Evolutionary conservation across 169 alveolate species (phyloP).

Genomic region (Amoebophrya sp.): DNA sequence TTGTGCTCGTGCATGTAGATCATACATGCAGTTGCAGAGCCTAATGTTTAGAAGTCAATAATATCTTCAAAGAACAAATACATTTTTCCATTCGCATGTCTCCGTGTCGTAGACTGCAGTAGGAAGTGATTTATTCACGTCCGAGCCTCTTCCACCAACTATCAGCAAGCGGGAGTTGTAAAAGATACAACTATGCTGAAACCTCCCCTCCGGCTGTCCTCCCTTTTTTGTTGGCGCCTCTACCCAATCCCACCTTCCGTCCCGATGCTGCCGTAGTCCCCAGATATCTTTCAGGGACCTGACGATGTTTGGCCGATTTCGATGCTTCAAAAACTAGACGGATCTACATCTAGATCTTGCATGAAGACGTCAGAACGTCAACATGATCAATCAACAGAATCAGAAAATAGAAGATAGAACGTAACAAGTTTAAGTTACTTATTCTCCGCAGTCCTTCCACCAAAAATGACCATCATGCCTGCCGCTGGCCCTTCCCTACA

Average conservation of each 20-base stretch:
- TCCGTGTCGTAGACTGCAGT: constrained; percentile 87
- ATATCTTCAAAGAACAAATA: constrained; percentile 25
- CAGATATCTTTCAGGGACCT: constrained; percentile 54
- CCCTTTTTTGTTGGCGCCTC: constrained; percentile 90
- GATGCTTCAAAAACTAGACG: too few relatives aligned
- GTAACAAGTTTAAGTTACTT: constrained; percentile 47
- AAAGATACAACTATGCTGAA: constrained; percentile 44
- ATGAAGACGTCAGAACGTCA: too few relatives aligned
- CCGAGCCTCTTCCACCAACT: constrained; percentile 93
- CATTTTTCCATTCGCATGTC: constrained; percentile 80
- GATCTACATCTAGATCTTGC: too few relatives aligned
- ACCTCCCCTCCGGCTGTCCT: constrained; percentile 35
- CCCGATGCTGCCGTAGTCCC: constrained; percentile 99
- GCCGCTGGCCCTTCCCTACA: constrained; percentile 94
- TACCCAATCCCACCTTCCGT: constrained; percentile 99
- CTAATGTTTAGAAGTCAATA: too few relatives aligned
- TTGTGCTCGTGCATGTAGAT: background rate
- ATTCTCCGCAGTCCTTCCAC: constrained; percentile 92
- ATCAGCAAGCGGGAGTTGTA: constrained; percentile 69
- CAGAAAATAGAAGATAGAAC: too few relatives aligned
- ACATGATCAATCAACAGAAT: too few relatives aligned
- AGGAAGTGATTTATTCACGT: constrained; percentile 62
- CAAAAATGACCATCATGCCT: constrained; percentile 97
- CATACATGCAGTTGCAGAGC: too few relatives aligned
- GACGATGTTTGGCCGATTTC: too few relatives aligned